Evolutionary conservation across 257 asterid species (phyloP).

Genomic region (Ilex aquifolium): DNA sequence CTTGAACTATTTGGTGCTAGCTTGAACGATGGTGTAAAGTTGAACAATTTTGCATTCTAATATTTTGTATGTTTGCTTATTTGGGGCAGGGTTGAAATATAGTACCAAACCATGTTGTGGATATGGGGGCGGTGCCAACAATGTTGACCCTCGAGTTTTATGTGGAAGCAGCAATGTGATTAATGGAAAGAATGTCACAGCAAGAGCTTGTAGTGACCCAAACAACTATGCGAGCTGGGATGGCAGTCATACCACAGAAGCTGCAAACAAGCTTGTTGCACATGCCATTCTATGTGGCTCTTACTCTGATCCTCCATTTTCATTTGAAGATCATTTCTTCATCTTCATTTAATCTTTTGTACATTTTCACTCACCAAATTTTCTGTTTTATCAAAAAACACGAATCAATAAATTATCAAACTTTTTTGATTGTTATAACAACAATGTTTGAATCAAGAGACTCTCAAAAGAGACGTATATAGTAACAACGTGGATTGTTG

Average conservation of each 20-base stretch:
- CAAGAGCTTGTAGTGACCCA: conserved; percentile 60
- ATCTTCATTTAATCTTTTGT: conserved; percentile 21
- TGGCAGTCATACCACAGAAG: conserved; percentile 77
- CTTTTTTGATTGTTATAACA: no score
- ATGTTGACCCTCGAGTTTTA: conserved; percentile 37
- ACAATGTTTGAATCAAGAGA: no score
- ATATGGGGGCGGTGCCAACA: conserved; percentile 62
- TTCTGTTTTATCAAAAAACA: no score
- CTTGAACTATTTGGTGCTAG: no score
- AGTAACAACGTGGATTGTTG: no score
- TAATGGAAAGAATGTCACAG: conserved; percentile 33
- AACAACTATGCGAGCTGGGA: conserved; percentile 68
- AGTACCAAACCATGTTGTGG: conserved; percentile 85
- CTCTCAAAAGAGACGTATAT: no score
- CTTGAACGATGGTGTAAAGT: no score
- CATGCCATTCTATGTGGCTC: conserved; percentile 52
- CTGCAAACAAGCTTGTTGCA: conserved; percentile 64
- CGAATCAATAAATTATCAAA: no score
- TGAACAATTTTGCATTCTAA: background rate
- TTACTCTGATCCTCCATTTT: conserved; percentile 43
- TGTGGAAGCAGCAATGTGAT: conserved; percentile 47
- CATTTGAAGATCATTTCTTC: conserved; percentile 32
- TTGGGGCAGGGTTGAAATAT: conserved; percentile 43
- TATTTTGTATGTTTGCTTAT: conserved; percentile 1
- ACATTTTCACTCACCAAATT: no score